Percentiles rank a stretch among this genome's conserved stretches.
These are phyloP conservation scores for Acanthamoeba triangularis DNA, from an alignment of 208 protist genomes.

Conservation along the genomic window DNA sequence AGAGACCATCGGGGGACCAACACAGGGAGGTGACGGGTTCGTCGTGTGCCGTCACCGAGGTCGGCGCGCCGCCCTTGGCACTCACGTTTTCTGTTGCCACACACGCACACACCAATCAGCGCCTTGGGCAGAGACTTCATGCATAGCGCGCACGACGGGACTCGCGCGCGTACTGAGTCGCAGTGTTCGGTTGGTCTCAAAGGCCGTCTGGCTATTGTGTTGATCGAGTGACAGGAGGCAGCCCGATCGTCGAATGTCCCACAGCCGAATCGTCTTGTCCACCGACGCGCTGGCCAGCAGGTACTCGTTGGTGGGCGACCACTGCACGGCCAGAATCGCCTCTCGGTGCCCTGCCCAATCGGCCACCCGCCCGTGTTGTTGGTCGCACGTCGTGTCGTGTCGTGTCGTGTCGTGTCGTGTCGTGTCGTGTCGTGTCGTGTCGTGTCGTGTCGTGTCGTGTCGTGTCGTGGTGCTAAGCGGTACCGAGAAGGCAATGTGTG, in stretches of 20 bases:
- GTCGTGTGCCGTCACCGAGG: slow-evolving; percentile 72
- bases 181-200: not conserved
- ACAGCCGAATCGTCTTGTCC: slow-evolving; percentile 81
- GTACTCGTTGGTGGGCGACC: slow-evolving; percentile 69
- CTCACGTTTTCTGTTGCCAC: slow-evolving; percentile 56
- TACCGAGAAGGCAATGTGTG: slow-evolving; percentile 77
- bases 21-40: slow-evolving; percentile 51
- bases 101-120: not conserved
- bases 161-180: not conserved
- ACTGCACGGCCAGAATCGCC: slow-evolving; percentile 62
- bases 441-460: no score
- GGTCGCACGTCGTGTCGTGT: no score
- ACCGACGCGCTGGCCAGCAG: slow-evolving; percentile 74
- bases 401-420: not conserved
- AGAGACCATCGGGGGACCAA: slow-evolving; percentile 64
- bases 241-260: slow-evolving; percentile 79
- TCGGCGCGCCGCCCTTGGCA: slow-evolving; percentile 53
- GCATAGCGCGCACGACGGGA: not conserved
- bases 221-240: slow-evolving; percentile 69
- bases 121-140: not conserved
- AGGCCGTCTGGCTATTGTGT: slow-evolving; percentile 75
- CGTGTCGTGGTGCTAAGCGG: no score
- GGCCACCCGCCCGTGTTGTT: no score
- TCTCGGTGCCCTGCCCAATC: slow-evolving; percentile 69
- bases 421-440: not conserved